Evolutionary conservation across 768 basidiomycete genomes (phyloP).

Genomic region (Suillus brevipes): DNA sequence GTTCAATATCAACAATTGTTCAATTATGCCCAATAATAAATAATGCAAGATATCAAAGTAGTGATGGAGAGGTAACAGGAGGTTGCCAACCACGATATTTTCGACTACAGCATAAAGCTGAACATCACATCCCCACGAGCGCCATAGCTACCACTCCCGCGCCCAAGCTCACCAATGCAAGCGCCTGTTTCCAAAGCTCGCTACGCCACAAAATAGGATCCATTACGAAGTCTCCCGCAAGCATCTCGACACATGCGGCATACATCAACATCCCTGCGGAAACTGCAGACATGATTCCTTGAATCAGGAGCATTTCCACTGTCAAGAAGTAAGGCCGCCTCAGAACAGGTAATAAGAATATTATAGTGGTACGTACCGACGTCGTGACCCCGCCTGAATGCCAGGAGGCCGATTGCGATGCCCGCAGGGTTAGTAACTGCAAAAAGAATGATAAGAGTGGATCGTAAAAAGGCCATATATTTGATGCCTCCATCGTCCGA

Average conservation of each 20-base stretch:
- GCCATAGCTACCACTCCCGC: constrained; percentile 67
- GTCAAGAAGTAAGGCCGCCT: constrained; percentile 1
- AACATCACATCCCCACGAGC: constrained; percentile 41
- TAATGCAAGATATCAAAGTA: not conserved
- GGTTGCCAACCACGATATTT: not conserved
- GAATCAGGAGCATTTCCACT: constrained; percentile 55
- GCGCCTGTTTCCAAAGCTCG: constrained; percentile 39
- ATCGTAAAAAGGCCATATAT: constrained; percentile 41
- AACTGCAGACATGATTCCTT: constrained; percentile 79
- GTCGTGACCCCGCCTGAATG: constrained; percentile 39
- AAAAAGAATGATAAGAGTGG: constrained; percentile 59
- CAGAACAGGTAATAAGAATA: constrained; percentile 6
- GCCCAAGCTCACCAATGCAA: constrained; percentile 61
- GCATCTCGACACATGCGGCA: constrained; percentile 83
- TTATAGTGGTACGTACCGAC: constrained; percentile 23
- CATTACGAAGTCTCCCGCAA: constrained; percentile 83
- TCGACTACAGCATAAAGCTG: not conserved
- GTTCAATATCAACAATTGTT: too few relatives aligned
- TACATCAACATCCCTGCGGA: constrained; percentile 85
- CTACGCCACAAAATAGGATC: constrained; percentile 52
- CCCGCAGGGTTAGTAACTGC: constrained; percentile 75
- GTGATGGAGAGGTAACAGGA: not conserved
- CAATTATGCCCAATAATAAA: not conserved
- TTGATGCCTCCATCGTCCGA: constrained; percentile 21
- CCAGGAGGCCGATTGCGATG: constrained; percentile 57